Base-by-base conservation (phyloP, 2,329 filamentous ascomycete genomes). In the Blumeria graminis region DNA sequence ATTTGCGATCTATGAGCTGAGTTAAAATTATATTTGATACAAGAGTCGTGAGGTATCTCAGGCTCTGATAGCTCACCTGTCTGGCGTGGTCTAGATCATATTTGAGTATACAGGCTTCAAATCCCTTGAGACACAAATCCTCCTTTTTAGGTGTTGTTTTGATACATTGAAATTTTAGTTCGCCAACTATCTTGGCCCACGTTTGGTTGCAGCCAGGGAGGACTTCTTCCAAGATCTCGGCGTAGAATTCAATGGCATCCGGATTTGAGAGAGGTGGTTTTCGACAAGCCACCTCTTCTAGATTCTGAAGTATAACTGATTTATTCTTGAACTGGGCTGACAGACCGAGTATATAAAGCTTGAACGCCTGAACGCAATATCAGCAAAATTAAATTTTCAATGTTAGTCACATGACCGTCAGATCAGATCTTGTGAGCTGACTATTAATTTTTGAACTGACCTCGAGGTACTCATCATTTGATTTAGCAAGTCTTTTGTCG, bases 401-500 rank as follows among this genome's bases (percentile, higher is more conserved):
- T 52, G 5, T 46, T 22, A 4, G 39, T 60, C 60, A 63, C 60
- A 60, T 63, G 59, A 48, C 45, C 11, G 11, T 22, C 6, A 10
- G 4, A 48, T 48, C 4, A 6, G 22, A 28, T 28, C 22, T 28
- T 4, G 2, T 28, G 22, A 28, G 22, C 22, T 2, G 22, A 4
- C 22, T 28, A 28, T 28, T 28, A 2, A 1, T 28, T 1, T 28
- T 4, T 35, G 22, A 16, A 61, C 64, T 41, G 61, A 68, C 66
- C 61, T 67, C 60, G 22, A 65, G 58, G 57, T 67, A 67, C 28
- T 64, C 62, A 5, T 61, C 61, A 11, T 54, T 58, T 32, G 63
- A 65, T 58, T 68, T 68, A 28, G 62, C 57, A 34, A 68, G 54
- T 48, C 63, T 62, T 58, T 67, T 68, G 9, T 67, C 65, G 3